These are phyloP conservation scores for Ophiostoma novo-ulmi DNA, from an alignment of 2,329 filamentous ascomycete species.

Conservation along the genomic window DNA sequence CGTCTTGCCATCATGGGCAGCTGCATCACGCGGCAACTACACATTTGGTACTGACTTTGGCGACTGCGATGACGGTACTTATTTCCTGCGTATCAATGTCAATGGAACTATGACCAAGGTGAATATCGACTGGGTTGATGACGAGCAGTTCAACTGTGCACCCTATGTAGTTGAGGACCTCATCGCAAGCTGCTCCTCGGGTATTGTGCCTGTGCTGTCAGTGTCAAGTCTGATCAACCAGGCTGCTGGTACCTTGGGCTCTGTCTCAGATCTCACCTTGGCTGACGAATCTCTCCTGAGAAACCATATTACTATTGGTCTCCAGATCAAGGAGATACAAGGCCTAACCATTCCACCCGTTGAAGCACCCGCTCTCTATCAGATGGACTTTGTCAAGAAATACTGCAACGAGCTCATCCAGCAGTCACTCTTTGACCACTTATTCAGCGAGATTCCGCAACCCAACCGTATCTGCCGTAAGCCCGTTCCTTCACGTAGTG, in stretches of 20 bases:
- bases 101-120: neutral
- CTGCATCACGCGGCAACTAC: slow-evolving; percentile 25
- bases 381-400: neutral
- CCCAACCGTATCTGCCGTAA: neutral
- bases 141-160: neutral
- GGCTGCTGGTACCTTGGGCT: neutral
- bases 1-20: slow-evolving; percentile 41
- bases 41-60: slow-evolving; percentile 33
- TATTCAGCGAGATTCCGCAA: neutral
- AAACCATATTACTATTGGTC: neutral
- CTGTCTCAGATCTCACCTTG: neutral
- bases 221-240: neutral
- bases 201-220: neutral
- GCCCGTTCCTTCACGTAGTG: neutral
- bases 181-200: neutral
- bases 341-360: neutral
- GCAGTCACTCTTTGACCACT: neutral
- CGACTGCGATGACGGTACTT: slow-evolving; percentile 34
- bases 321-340: neutral
- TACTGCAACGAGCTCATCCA: neutral
- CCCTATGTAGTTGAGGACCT: neutral
- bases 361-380: neutral
- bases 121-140: slow-evolving; percentile 6
- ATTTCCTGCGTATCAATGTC: neutral
- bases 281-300: neutral